Conservation (phyloP, 208 protist genomes). For the Naegleria gruberi region DNA sequence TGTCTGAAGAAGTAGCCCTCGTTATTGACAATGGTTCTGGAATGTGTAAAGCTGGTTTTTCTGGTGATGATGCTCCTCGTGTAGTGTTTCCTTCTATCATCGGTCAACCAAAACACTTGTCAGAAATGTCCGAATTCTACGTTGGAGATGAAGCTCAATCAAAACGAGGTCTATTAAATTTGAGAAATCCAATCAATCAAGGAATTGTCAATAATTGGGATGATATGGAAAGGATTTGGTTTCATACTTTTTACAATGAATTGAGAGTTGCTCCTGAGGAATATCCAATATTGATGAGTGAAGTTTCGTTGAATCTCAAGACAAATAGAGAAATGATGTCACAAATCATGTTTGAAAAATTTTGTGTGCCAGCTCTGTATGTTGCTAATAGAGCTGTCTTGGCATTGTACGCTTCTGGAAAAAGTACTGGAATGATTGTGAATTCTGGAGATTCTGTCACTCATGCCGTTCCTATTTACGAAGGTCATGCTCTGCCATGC, state of each 20-base stretch:
- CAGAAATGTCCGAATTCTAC: constrained; percentile 83
- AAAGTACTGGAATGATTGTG: not conserved
- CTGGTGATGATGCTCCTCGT: constrained; percentile 90
- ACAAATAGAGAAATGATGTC: constrained; percentile 86
- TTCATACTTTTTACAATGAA: constrained; percentile 82
- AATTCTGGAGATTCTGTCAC: not conserved
- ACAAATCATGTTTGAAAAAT: constrained; percentile 49
- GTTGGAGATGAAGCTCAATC: constrained; percentile 57
- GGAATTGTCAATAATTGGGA: constrained; percentile 75
- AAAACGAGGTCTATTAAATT: constrained; percentile 50
- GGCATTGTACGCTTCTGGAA: not conserved
- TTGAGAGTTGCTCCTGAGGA: constrained; percentile 68
- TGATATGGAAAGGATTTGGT: constrained; percentile 76
- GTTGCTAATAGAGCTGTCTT: not conserved
- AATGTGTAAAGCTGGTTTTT: constrained; percentile 86
- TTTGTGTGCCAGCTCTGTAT: not conserved
- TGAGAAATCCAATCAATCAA: constrained; percentile 54
- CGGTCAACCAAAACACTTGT: constrained; percentile 80
- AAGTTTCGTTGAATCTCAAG: constrained; percentile 54
- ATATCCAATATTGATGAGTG: constrained; percentile 55
- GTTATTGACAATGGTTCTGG: no score
- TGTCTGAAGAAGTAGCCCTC: no score
- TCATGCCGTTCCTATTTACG: not conserved
- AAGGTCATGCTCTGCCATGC: constrained; percentile 29
- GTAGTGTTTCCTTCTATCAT: constrained; percentile 91